Base-by-base conservation (phyloP, 495 filamentous ascomycete species). In the Amorphotheca resinae region DNA sequence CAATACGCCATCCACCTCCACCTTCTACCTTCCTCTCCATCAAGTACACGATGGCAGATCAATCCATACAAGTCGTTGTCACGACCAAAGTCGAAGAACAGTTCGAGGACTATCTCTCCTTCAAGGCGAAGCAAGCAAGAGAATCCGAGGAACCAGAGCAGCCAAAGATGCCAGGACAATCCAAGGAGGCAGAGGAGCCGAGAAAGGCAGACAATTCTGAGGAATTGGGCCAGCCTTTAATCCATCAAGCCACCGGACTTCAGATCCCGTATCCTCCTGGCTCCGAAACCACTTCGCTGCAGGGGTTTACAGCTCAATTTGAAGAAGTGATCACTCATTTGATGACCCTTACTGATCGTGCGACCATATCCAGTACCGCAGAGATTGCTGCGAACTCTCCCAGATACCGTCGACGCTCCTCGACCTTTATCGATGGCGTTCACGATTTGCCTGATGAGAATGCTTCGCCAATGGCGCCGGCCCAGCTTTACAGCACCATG, bases 401-500 rank as follows among this genome's bases (percentile, higher is more conserved):
- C 33, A 78, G 82, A 18, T 76, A 74, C 49, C 77, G 88, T 44
- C 82, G 91, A 46, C 81, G 82, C 60, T 94, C 88, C 36, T 94
- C 86, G 45, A 95, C 87, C 26, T 93, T 93, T 61, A 81, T 95
- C 55, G 93, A 99, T 75, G 91, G 85, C 14, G 94, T 99, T 51
- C 93, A 99, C 64, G 89, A 95, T 65, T 69, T 94, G 42, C 77
- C 84, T 1, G 76, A 84, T 52, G 87, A 84, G 49, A 76, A 78
- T 40, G 14, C 31, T 8, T 55, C 50, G 18, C 80, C 87, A 44
- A 76, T 93, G 65, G 93, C 93, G 2, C 93, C 93, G 12, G 93
- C 93, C 44, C 93, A 99, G 64, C 69, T 99, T 18, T 99, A 99
- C 61, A 94, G 86, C 59, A 99, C 93, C 15, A 88, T 95, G 69